phyloP scores from a whole-genome alignment of 106 monocot genomes.

The Dioscorea zingiberensis region DNA sequence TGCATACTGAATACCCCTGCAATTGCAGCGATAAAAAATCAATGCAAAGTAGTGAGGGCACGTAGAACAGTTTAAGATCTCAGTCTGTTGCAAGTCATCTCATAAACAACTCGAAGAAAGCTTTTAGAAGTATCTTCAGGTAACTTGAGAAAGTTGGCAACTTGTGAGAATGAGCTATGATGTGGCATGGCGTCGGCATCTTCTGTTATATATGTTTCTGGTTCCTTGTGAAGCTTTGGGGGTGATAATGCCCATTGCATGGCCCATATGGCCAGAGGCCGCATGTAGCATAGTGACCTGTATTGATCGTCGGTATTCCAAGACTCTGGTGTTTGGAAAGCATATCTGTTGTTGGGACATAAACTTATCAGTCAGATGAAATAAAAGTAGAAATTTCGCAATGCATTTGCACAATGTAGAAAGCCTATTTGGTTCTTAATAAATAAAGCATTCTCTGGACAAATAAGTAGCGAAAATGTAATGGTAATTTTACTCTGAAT shows the following conservation, averaged over 20 bases:
- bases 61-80: constrained; percentile 11
- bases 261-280: constrained; percentile 81
- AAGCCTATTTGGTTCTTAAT: too few species aligned
- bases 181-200: neutral
- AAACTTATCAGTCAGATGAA: too few species aligned
- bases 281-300: constrained; percentile 66
- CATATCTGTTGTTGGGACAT: constrained; percentile 24
- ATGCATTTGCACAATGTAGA: too few species aligned
- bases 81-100: constrained; percentile 31
- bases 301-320: constrained; percentile 50
- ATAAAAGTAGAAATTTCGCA: too few species aligned
- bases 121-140: constrained; percentile 35
- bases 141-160: constrained; percentile 48
- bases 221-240: constrained; percentile 39
- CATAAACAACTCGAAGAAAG: constrained; percentile 24
- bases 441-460: too few species aligned
- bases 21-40: too few species aligned
- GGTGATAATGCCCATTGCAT: constrained; percentile 80
- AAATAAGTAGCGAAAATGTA: too few species aligned
- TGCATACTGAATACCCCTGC: too few species aligned
- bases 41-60: too few species aligned
- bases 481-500: too few species aligned
- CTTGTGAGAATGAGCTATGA: constrained; percentile 27
- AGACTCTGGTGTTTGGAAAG: constrained; percentile 68
- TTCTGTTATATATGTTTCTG: neutral